These are phyloP conservation scores for Rossbeevera mucosa DNA, from an alignment of 768 basidiomycete genomes.

Conservation along the genomic window DNA sequence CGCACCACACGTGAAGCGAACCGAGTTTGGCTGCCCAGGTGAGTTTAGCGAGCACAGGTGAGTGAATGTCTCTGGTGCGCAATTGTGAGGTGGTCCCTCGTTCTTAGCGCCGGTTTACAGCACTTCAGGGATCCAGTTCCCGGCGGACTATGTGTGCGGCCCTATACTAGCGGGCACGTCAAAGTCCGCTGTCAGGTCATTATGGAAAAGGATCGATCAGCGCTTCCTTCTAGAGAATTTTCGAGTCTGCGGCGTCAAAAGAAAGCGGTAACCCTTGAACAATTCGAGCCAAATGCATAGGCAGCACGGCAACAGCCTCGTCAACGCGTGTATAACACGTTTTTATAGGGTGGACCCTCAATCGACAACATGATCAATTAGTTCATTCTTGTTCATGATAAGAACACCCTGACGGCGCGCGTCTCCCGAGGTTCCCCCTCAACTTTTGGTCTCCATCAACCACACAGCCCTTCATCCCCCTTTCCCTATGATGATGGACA, in stretches of 20 bases:
- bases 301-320: constrained; percentile 30
- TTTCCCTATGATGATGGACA: constrained; percentile 9
- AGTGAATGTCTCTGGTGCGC: neutral
- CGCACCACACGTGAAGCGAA: neutral
- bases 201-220: constrained; percentile 4
- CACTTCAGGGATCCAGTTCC: constrained; percentile 3
- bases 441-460: neutral
- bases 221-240: constrained; percentile 12
- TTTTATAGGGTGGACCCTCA: constrained; percentile 35
- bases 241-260: constrained; percentile 18
- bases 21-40: neutral
- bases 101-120: constrained; percentile 5
- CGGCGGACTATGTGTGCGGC: neutral
- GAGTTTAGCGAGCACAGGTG: constrained; percentile 6
- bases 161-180: constrained; percentile 2
- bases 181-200: constrained; percentile 15
- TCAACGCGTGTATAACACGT: constrained; percentile 33
- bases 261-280: constrained; percentile 17
- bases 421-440: constrained; percentile 6
- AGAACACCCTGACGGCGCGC: constrained; percentile 24
- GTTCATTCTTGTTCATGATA: constrained; percentile 20
- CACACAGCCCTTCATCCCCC: neutral
- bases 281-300: constrained; percentile 14
- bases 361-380: constrained; percentile 28
- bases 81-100: neutral